Conservation (phyloP, 441 rosid species). For the Sinapis alba region DNA sequence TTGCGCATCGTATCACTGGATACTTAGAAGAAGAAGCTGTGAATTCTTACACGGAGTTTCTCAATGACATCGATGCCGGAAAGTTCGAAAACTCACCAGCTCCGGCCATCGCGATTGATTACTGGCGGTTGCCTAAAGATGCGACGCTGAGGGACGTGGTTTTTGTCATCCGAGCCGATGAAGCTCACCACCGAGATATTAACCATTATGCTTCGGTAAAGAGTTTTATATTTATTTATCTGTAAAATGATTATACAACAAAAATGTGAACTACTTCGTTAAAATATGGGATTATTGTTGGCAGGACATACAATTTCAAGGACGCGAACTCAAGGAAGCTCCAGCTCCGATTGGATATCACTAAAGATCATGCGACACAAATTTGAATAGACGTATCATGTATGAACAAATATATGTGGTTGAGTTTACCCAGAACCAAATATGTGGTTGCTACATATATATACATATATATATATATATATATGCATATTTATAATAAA, state of each 20-base stretch:
- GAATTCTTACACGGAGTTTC: slow-evolving; percentile 72
- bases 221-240: not conserved
- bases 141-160: slow-evolving; percentile 79
- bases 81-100: slow-evolving; percentile 70
- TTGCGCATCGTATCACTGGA: slow-evolving; percentile 79
- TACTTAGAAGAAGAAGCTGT: slow-evolving; percentile 92
- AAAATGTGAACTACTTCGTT: not conserved
- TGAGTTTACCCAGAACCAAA: too few species aligned
- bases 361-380: slow-evolving; percentile 31
- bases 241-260: not conserved
- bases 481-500: not conserved
- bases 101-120: slow-evolving; percentile 87
- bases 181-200: slow-evolving; percentile 91
- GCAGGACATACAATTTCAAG: slow-evolving; percentile 70
- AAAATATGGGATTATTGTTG: slow-evolving; percentile 1
- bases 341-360: slow-evolving; percentile 76
- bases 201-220: slow-evolving; percentile 82
- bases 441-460: too few species aligned
- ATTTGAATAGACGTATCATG: slow-evolving; percentile 5
- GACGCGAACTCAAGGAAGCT: slow-evolving; percentile 61
- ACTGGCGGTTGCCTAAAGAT: slow-evolving; percentile 74
- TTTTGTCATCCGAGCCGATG: slow-evolving; percentile 81
- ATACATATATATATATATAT: not conserved
- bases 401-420: not conserved
- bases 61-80: slow-evolving; percentile 70